Percentiles rank a stretch among this genome's conserved stretches.
phyloP scores from a whole-genome alignment of 805 yeast species.

The Zygotorulaspora danielsina region DNA sequence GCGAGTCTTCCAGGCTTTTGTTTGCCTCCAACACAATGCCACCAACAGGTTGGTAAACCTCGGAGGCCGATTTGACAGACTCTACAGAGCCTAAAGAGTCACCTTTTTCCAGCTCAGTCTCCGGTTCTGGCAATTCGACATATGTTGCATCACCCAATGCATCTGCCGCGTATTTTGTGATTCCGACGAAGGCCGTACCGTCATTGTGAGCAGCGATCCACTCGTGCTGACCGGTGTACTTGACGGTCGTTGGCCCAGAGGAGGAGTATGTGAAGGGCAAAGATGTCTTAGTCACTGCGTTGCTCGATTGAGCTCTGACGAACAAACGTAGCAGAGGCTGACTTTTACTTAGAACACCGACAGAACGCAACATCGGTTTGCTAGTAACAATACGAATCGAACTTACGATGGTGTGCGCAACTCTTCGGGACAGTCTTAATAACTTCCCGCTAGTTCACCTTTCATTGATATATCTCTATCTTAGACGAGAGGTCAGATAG shows the following conservation, averaged over 20 bases:
- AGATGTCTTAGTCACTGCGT: conserved; percentile 30
- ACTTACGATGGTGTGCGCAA: too few species aligned
- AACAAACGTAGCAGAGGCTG: conserved; percentile 14
- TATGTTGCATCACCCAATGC: conserved; percentile 96
- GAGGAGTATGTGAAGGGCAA: conserved; percentile 33
- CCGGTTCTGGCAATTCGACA: conserved; percentile 81
- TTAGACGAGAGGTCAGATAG: too few species aligned
- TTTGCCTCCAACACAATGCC: conserved; percentile 77
- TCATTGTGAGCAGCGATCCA: conserved; percentile 87
- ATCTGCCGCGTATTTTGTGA: conserved; percentile 91
- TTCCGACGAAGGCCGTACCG: conserved; percentile 82
- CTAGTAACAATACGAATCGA: too few species aligned
- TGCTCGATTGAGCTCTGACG: conserved; percentile 28
- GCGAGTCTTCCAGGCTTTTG: conserved; percentile 57
- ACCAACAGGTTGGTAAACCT: conserved; percentile 80
- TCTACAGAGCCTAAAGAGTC: conserved; percentile 92
- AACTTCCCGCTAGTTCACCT: too few species aligned
- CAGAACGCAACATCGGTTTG: conserved; percentile 10
- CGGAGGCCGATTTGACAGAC: conserved; percentile 90
- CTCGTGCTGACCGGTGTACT: conserved; percentile 88
- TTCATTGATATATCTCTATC: too few species aligned
- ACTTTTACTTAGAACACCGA: not conserved
- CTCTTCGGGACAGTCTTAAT: too few species aligned
- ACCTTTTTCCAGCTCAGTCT: conserved; percentile 57
- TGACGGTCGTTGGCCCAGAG: conserved; percentile 40